phyloP scores from a whole-genome alignment of 306 rosid genomes.

The Alnus glutinosa region DNA sequence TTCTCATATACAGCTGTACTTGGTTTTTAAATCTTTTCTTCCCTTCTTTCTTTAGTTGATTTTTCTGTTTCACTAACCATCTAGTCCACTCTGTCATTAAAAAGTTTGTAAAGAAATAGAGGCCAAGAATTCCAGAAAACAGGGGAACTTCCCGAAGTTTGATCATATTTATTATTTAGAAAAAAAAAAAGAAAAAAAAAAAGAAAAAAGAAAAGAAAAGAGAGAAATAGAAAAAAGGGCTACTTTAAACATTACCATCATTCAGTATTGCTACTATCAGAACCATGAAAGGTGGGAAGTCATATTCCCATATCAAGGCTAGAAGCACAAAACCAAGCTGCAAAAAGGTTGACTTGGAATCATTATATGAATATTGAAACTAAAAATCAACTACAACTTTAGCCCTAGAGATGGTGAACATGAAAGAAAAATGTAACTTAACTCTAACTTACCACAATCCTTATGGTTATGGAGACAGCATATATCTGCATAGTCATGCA shows the following conservation, averaged over 20 bases:
- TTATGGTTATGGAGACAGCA: constrained; percentile 86
- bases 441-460: constrained; percentile 73
- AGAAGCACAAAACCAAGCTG: constrained; percentile 91
- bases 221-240: neutral
- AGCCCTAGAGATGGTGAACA: neutral
- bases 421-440: constrained; percentile 9
- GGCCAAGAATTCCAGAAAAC: neutral
- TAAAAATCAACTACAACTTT: neutral
- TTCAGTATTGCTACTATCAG: constrained; percentile 82
- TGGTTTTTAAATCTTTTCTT: neutral
- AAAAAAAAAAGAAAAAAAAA: neutral
- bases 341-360: constrained; percentile 30
- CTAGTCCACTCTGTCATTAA: neutral
- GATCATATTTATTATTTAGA: neutral
- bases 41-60: neutral
- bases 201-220: neutral
- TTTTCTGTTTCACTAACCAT: neutral
- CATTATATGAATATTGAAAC: constrained; percentile 23
- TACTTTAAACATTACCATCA: constrained; percentile 57
- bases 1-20: neutral
- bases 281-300: constrained; percentile 95
- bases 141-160: neutral
- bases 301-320: constrained; percentile 87
- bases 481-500: constrained; percentile 55
- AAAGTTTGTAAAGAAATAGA: neutral